Evolutionary conservation across 306 rosid species (phyloP).

Genomic region (Rosa multiflora): DNA sequence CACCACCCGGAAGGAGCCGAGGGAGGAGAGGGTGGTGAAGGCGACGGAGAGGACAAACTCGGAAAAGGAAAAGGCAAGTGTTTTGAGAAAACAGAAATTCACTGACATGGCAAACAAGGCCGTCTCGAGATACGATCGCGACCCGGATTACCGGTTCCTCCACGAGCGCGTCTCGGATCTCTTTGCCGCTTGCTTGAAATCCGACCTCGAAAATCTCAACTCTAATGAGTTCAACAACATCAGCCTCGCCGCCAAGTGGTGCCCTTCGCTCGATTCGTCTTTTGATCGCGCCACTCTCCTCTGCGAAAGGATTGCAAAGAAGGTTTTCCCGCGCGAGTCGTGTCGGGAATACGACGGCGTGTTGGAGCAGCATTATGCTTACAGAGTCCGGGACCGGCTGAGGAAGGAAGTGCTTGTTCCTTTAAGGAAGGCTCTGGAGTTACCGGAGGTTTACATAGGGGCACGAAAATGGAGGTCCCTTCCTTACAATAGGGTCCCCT

Average conservation of each 20-base stretch:
- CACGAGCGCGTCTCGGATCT: constrained; percentile 46
- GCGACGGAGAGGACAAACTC: constrained; percentile 11
- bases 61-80: constrained; percentile 40
- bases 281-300: constrained; percentile 53
- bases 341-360: constrained; percentile 47
- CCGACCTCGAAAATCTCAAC: constrained; percentile 42
- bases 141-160: constrained; percentile 38
- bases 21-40: background rate
- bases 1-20: background rate
- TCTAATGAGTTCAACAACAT: constrained; percentile 24
- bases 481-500: constrained; percentile 57
- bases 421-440: constrained; percentile 50
- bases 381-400: constrained; percentile 60
- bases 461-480: constrained; percentile 44
- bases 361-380: constrained; percentile 65
- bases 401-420: constrained; percentile 62
- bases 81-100: constrained; percentile 34
- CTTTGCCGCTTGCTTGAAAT: constrained; percentile 46
- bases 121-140: constrained; percentile 30
- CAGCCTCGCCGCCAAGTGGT: constrained; percentile 70
- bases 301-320: constrained; percentile 59
- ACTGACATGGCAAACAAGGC: constrained; percentile 55
- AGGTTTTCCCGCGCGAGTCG: constrained; percentile 46
- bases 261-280: constrained; percentile 63
- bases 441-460: constrained; percentile 65